Base-by-base conservation (phyloP, 352 stramenopile genomes). In the Pythium folliculosum region DNA sequence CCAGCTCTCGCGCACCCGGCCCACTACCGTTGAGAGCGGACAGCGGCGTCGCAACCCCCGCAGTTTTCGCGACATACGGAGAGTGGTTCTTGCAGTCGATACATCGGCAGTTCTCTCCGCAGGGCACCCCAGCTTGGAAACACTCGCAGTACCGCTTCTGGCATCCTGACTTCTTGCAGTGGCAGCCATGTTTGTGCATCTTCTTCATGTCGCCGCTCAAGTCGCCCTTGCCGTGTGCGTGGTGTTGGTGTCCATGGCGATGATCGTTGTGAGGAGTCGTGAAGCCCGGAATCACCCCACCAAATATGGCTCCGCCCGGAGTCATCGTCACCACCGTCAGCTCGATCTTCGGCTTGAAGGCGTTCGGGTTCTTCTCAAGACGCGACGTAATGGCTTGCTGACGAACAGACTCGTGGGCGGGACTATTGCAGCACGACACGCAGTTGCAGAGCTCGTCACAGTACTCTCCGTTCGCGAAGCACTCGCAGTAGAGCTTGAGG, bases 111-210 rank as follows among this genome's bases (percentile, higher is more conserved):
- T 96, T 96, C 52, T 89, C 80, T 21, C 84, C 89, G 59, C 91
- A 97, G 16, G 82, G 71, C 8, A 96, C 84, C 8, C 84, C 89
- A 0, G 93, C 94, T 68, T 98, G 92, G 72, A 97, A 99, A 53
- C 96, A 99, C 76, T 99, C 96, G 72, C 96, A 99, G 73, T 99
- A 99, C 50, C 98, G 98, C 81, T 99, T 99, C 67, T 98, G 92
- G 63, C 96, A 99, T 2, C 89, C 92, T 22, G 89, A 98, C 70
- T 98, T 99, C 30, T 98, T 96, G 70, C 96, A 99, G 66, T 98
- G 97, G 69, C 96, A 99, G 6, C 96, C 96, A 27, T 97, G 77
- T 65, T 98, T 98, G 80, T 99, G 96, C 67, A 89, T 91, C 67
- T 89, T 91, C 53, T 81, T 90, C 30, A 80, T 47, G 17, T 71